phyloP scores from a whole-genome alignment of 2,329 filamentous ascomycete species.

The Taxawa tesnikishii region DNA sequence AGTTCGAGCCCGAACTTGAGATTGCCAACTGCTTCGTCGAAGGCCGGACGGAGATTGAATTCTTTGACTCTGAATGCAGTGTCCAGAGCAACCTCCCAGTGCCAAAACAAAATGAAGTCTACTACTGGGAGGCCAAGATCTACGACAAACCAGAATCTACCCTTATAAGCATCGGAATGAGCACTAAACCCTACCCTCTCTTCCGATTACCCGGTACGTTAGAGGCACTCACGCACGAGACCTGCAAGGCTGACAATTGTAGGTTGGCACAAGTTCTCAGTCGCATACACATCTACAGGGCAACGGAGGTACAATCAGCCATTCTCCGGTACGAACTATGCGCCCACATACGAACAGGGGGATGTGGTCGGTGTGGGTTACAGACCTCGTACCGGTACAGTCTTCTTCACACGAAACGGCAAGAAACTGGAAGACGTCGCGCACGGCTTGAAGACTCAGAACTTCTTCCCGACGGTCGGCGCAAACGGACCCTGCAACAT shows the following conservation, averaged over 20 bases:
- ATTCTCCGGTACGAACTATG: conserved; percentile 68
- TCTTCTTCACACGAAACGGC: conserved; percentile 97
- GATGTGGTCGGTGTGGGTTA: conserved; percentile 96
- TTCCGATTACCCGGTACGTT: conserved; percentile 80
- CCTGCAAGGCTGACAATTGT: conserved; percentile 1
- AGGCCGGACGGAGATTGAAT: conserved; percentile 91
- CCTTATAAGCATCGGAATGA: conserved; percentile 80
- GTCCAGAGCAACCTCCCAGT: conserved; percentile 95
- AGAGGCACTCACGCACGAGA: not conserved
- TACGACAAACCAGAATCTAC: conserved; percentile 93
- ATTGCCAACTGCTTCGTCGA: conserved; percentile 99
- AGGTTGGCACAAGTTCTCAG: conserved; percentile 88
- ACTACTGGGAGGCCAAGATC: conserved; percentile 98
- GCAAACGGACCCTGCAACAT: conserved; percentile 86
- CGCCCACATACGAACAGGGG: conserved; percentile 75
- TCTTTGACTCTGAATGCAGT: conserved; percentile 95
- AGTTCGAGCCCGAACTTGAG: conserved; percentile 97
- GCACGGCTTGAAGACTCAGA: conserved; percentile 85
- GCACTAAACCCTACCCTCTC: conserved; percentile 91
- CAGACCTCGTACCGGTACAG: conserved; percentile 79
- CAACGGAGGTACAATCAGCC: conserved; percentile 86
- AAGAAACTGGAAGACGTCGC: conserved; percentile 93
- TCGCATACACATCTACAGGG: conserved; percentile 82
- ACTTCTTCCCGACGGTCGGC: conserved; percentile 96
- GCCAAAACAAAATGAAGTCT: conserved; percentile 97